Evolutionary conservation across 768 basidiomycete species (phyloP), one percentile per base, ranked within the genome.

Genomic region (Leucogyrophana mollusca): DNA sequence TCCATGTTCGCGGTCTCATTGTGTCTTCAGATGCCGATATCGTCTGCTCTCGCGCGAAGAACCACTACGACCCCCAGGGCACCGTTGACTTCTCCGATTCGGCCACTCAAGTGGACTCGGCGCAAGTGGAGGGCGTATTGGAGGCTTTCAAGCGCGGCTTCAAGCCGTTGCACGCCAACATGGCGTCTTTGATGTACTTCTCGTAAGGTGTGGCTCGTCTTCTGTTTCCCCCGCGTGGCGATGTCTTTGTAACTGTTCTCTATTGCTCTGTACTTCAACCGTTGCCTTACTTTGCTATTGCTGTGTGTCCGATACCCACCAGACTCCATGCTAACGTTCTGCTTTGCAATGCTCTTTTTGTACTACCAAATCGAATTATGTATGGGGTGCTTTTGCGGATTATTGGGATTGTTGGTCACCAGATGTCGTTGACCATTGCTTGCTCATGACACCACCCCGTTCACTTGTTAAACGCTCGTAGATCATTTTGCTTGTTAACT

Each of bases 41-140:
- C 18, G 74, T 82, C 16, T 91, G 89, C 58, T 73, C 85, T 1
- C 78, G 90, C 3, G 85, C 88, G 0, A 89, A 86, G 66, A 87
- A 89, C 55, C 88, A 91, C 54, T 90, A 86, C 54, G 79, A 83
- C 47, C 87, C 89, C 1, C 67, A 73, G 16, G 70, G 69, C n/a
- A 60, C 66, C 5, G 52, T 87, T 0, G 78, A 83, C 53, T 73
- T 85, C 49, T 79, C 81, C 0, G 85, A 85, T 10, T 72, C 77
- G 0, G 76, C 70, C n/a, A 80, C 79, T 2, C 71, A 77, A 22
- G 57, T 54, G 14, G 74, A 75, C 50, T 66, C 71, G 1, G 62
- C 61, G 1, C 66, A 69, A 45, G 71, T 67, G 0, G 72, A 73
- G 18, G 59, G 64, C 4, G 62, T 70, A 14, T 65, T 81, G 4